Base-by-base conservation (phyloP, 768 basidiomycete species). In the Mycena albidolilacea region DNA sequence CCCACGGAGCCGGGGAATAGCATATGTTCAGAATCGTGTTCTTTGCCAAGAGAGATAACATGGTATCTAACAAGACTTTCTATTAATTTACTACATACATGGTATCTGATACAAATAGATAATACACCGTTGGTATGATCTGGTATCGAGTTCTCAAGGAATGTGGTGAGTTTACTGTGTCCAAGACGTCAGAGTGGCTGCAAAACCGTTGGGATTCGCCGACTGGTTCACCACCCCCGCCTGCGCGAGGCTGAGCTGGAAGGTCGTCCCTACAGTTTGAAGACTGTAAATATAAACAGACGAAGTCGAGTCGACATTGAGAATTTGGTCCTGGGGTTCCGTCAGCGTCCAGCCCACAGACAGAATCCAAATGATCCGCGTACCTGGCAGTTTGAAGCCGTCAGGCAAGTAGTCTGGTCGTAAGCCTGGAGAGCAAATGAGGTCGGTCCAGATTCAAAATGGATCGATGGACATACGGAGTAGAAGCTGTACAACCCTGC, bases 401-500 rank as follows among this genome's bases (percentile, higher is more conserved):
- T 68, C 46, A 89, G 43, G 76, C 92, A 93, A 14, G 81, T 77
- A 14, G 81, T 77, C 79, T 89, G 85, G 41, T 55, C 76, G 79
- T 90, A 94, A 77, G 87, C 87, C 68, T 69, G 9, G n/a, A 44
- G 35, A 52, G 7, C 17, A 9, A 39, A n/a, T 6, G 39, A 14
- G 39, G 64, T 35, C 58, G 69, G 15, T 8, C 1, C n/a, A 3
- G 30, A 11, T 41, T n/a, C 38, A 59, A 14, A 23, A 46, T 17
- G 61, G 30, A 10, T 4, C 2, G n/a, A 63, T 3, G 17, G 35
- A 66, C 70, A 6, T 54, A 72, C 70, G 67, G 81, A 76, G 86
- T 90, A 94, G 85, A 93, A 94, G 80, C 89, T 91, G 81, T 94
- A 93, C 23, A 91, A 80, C 0, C 92, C 92, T 5, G 90, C 92